Percentiles rank a stretch among this genome's conserved stretches.
These are phyloP conservation scores for Oleoguttula mirabilis DNA, from an alignment of 495 filamentous ascomycete genomes.

Conservation along the genomic window DNA sequence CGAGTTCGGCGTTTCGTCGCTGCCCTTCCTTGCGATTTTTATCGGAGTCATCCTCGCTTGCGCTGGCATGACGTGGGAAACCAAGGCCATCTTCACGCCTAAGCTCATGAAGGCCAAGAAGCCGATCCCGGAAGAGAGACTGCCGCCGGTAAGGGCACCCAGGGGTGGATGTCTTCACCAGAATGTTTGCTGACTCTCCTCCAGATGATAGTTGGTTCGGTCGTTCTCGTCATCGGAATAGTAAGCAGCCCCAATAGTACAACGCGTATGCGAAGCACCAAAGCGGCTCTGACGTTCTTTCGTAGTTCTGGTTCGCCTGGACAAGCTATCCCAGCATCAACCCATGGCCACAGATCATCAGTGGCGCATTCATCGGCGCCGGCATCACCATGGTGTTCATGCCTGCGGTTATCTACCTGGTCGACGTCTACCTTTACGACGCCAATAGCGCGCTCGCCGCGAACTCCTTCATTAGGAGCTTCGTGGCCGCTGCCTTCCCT, in stretches of 20 bases:
- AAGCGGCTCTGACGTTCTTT: slow-evolving; percentile 13
- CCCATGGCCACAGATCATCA: slow-evolving; percentile 41
- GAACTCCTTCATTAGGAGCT: slow-evolving; percentile 36
- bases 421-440: slow-evolving; percentile 15
- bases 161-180: slow-evolving; percentile 7
- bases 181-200: too few species aligned
- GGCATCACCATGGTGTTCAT: slow-evolving; percentile 24
- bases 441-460: slow-evolving; percentile 38
- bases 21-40: slow-evolving; percentile 40
- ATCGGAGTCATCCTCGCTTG: slow-evolving; percentile 31
- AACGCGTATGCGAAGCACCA: slow-evolving; percentile 23
- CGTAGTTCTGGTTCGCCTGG: slow-evolving; percentile 37
- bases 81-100: slow-evolving; percentile 26
- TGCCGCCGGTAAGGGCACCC: too few species aligned
- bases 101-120: slow-evolving; percentile 26
- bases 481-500: slow-evolving; percentile 38
- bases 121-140: slow-evolving; percentile 31
- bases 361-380: slow-evolving; percentile 17
- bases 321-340: slow-evolving; percentile 29
- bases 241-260: slow-evolving; percentile 9
- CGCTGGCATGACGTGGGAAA: slow-evolving; percentile 34
- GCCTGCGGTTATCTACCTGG: slow-evolving; percentile 41
- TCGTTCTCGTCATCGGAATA: slow-evolving; percentile 34
- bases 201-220: slow-evolving; percentile 30
- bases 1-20: slow-evolving; percentile 32